Conservation (phyloP, 257 asterid species). For the Solanum corneliomulleri region DNA sequence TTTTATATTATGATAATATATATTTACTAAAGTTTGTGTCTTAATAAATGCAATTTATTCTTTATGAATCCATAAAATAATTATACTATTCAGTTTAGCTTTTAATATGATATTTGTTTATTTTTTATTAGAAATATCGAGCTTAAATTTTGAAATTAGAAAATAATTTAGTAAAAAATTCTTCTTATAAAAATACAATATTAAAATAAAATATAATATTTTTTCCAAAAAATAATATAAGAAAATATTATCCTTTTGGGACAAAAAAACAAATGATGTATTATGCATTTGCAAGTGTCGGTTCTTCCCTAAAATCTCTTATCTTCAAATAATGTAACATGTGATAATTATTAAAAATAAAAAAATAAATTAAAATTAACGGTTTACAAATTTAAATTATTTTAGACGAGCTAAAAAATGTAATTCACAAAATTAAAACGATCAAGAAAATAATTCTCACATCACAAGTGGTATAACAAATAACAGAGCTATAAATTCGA, state of each 20-base stretch:
- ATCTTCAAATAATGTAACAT: neutral
- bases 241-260: neutral
- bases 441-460: too few relatives aligned
- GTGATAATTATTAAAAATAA: neutral
- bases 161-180: too few relatives aligned
- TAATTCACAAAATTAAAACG: too few relatives aligned
- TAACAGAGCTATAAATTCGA: neutral
- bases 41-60: neutral
- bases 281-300: neutral
- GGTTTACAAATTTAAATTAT: too few relatives aligned
- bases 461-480: too few relatives aligned
- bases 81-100: too few relatives aligned
- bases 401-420: too few relatives aligned
- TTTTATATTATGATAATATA: neutral
- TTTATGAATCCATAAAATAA: neutral
- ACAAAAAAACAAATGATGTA: neutral
- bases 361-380: neutral
- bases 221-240: too few relatives aligned
- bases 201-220: too few relatives aligned
- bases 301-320: neutral
- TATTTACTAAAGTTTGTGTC: neutral
- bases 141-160: rapidly evolving
- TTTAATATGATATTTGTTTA: too few relatives aligned
- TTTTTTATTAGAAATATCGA: too few relatives aligned
- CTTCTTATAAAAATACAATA: too few relatives aligned